A percentile compares a stretch with the other conserved stretches of the same genome.
phyloP scores from a whole-genome alignment of 129 eudicot genomes.

The Lactuca saligna region DNA sequence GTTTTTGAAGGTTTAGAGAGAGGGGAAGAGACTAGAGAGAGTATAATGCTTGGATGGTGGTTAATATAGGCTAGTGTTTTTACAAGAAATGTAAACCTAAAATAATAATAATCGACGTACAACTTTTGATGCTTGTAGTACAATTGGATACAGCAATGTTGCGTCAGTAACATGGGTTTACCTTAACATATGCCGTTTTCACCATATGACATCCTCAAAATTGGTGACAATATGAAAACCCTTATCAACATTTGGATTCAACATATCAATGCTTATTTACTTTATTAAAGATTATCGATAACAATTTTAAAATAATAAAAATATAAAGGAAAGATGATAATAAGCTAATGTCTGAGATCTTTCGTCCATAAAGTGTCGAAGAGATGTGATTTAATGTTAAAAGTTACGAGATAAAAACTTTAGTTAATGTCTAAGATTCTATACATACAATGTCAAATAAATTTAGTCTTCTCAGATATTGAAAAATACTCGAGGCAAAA shows the following conservation, averaged over 20 bases:
- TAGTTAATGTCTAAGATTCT: too few relatives aligned
- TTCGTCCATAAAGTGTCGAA: too few relatives aligned
- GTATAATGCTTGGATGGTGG: conserved; percentile 28
- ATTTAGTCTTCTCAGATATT: too few relatives aligned
- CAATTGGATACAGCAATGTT: background rate
- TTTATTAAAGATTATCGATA: too few relatives aligned
- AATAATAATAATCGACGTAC: background rate
- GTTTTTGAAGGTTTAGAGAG: conserved; percentile 12
- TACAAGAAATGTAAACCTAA: background rate
- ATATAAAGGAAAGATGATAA: too few relatives aligned
- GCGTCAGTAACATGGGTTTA: background rate
- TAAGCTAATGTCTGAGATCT: too few relatives aligned
- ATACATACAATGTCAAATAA: too few relatives aligned
- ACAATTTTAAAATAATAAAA: too few relatives aligned
- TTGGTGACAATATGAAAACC: background rate
- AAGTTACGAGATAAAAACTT: too few relatives aligned
- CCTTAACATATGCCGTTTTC: conserved; percentile 13
- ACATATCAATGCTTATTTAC: background rate
- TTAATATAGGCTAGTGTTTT: conserved; percentile 31
- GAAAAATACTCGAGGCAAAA: too few relatives aligned
- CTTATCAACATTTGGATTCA: background rate
- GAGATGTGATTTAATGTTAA: too few relatives aligned
- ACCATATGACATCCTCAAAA: background rate
- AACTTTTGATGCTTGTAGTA: background rate
- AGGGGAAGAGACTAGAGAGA: conserved; percentile 1